Conservation (phyloP, 495 filamentous ascomycete genomes). For the Podospora pseudopauciseta region DNA sequence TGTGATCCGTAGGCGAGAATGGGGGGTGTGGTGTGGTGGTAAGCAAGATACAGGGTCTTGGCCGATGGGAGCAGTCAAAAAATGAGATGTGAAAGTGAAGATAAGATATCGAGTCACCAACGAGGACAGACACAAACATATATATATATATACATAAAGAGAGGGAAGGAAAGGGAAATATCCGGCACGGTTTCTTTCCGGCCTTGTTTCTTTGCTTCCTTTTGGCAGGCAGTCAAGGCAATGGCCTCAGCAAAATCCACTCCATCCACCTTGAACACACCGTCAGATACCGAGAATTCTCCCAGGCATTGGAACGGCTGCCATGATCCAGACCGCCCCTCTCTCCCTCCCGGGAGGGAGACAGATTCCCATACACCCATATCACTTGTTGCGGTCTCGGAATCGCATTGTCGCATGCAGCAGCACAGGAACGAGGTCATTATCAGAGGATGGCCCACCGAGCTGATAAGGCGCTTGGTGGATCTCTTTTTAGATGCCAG, state of each 20-base stretch:
- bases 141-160: not conserved
- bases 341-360: not conserved
- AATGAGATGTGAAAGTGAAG: not conserved
- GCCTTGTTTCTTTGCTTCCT: no score
- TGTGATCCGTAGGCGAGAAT: not conserved
- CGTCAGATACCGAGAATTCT: conserved; percentile 1
- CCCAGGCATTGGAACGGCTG: not conserved
- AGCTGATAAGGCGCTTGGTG: conserved; percentile 1
- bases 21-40: not conserved
- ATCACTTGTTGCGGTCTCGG: not conserved
- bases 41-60: not conserved
- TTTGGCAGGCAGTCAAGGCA: not conserved
- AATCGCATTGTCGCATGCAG: not conserved
- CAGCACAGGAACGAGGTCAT: not conserved
- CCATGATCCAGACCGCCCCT: not conserved
- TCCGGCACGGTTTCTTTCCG: not conserved
- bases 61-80: not conserved
- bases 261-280: not conserved
- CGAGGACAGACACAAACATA: not conserved
- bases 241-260: not conserved
- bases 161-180: not conserved
- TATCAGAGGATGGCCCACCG: conserved; percentile 5
- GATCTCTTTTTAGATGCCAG: conserved; percentile 1
- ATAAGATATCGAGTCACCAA: not conserved
- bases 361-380: not conserved